Conservation (phyloP, 306 rosid genomes). For the Dalbergia oliveri region DNA sequence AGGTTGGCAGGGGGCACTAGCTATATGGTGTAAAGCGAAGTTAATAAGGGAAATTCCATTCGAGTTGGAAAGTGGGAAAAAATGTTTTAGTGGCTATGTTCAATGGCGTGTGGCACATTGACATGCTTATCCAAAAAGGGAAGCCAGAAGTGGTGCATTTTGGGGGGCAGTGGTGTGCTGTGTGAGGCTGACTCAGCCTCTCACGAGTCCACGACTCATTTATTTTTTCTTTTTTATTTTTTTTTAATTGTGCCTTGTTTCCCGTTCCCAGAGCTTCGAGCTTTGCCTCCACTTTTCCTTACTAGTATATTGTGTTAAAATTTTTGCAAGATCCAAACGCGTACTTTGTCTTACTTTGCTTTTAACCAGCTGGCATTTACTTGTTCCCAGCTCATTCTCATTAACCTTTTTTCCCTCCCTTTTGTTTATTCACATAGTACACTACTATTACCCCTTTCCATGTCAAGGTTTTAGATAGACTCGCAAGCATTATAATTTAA, state of each 20-base stretch:
- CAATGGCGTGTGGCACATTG: slow-evolving; percentile 24
- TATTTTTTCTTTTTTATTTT: neutral
- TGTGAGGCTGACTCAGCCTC: slow-evolving; percentile 30
- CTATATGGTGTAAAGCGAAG: neutral
- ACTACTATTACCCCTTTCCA: neutral
- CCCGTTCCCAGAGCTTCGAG: neutral
- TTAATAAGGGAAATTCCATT: slow-evolving; percentile 4
- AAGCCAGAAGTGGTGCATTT: slow-evolving; percentile 39
- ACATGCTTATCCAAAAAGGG: slow-evolving; percentile 40
- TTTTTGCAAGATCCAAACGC: slow-evolving; percentile 34
- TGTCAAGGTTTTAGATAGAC: neutral
- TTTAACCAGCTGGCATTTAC: slow-evolving; percentile 50
- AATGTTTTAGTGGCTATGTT: slow-evolving; percentile 5
- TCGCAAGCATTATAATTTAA: neutral
- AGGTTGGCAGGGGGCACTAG: neutral
- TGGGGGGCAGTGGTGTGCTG: slow-evolving; percentile 14
- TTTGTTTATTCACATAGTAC: neutral
- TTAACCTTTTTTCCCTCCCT: neutral
- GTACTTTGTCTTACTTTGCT: neutral
- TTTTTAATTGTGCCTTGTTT: neutral
- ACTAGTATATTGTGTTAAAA: neutral
- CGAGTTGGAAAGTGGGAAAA: slow-evolving; percentile 14
- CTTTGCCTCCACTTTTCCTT: neutral
- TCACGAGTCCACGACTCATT: neutral
- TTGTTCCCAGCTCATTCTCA: slow-evolving; percentile 48